phyloP scores from a whole-genome alignment of 257 asterid species.

The Gentiana straminea region DNA sequence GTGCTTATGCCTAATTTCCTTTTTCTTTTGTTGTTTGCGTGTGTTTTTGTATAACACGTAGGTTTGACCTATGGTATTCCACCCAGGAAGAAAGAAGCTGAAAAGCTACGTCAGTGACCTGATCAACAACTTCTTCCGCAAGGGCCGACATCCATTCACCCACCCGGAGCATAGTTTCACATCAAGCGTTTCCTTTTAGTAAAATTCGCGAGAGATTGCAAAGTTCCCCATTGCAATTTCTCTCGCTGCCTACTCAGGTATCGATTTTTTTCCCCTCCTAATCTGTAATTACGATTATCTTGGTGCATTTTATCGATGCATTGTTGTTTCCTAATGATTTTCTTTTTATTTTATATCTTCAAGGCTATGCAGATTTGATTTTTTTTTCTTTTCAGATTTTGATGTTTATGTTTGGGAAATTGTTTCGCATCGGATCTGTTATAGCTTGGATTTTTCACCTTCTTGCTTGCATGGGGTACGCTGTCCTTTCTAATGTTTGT shows the following conservation, averaged over 20 bases:
- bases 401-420: slow-evolving; percentile 50
- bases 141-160: too few relatives aligned
- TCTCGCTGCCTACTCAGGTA: slow-evolving; percentile 23
- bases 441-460: slow-evolving; percentile 44
- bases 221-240: slow-evolving; percentile 5
- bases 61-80: too few relatives aligned
- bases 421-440: slow-evolving; percentile 50
- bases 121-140: too few relatives aligned
- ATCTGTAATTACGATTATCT: background rate
- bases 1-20: too few relatives aligned
- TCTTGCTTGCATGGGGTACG: slow-evolving; percentile 79
- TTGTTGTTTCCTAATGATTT: too few relatives aligned
- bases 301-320: too few relatives aligned
- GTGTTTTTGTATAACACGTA: too few relatives aligned
- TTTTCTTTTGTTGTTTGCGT: too few relatives aligned
- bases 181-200: slow-evolving; percentile 13
- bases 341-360: background rate
- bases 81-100: too few relatives aligned
- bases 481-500: slow-evolving; percentile 9
- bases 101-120: too few relatives aligned
- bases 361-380: slow-evolving; percentile 23
- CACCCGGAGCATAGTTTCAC: too few relatives aligned
- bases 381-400: slow-evolving; percentile 18
- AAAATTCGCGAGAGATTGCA: slow-evolving; percentile 17
- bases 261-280: background rate